These are phyloP conservation scores for Yamadazyma sp. DNA, from an alignment of 805 yeast species.

Conservation along the genomic window DNA sequence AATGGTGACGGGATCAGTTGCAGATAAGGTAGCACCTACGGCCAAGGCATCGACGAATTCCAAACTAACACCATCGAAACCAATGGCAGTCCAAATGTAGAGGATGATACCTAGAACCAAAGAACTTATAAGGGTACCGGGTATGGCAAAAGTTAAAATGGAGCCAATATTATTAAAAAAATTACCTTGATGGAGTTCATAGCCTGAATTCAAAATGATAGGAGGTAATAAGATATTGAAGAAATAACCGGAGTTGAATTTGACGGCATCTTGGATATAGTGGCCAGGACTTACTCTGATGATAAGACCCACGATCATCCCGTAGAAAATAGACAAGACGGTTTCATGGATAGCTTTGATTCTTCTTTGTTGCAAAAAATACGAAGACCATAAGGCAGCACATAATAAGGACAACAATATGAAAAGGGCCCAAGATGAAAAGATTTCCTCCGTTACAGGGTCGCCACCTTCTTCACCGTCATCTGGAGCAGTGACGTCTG, in stretches of 20 bases:
- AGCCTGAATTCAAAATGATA: constrained; percentile 92
- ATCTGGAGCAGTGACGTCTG: constrained; percentile 46
- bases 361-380: constrained; percentile 83
- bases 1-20: constrained; percentile 98
- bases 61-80: constrained; percentile 81
- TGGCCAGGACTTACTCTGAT: constrained; percentile 94
- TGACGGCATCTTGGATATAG: constrained; percentile 94
- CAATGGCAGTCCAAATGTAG: constrained; percentile 86
- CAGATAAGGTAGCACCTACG: constrained; percentile 96
- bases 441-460: constrained; percentile 92
- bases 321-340: constrained; percentile 91
- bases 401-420: constrained; percentile 77
- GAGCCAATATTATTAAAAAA: constrained; percentile 91
- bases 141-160: constrained; percentile 90
- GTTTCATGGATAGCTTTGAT: constrained; percentile 98
- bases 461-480: constrained; percentile 55
- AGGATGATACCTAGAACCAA: constrained; percentile 85
- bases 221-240: constrained; percentile 95
- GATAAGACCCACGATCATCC: constrained; percentile 91
- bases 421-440: constrained; percentile 95
- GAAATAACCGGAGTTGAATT: constrained; percentile 90
- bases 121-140: constrained; percentile 93
- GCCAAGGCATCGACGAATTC: constrained; percentile 97
- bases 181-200: constrained; percentile 93
- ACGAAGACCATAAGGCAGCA: constrained; percentile 92